Evolutionary conservation across 306 rosid species (phyloP).

Genomic region (Canavalia ensiformis): DNA sequence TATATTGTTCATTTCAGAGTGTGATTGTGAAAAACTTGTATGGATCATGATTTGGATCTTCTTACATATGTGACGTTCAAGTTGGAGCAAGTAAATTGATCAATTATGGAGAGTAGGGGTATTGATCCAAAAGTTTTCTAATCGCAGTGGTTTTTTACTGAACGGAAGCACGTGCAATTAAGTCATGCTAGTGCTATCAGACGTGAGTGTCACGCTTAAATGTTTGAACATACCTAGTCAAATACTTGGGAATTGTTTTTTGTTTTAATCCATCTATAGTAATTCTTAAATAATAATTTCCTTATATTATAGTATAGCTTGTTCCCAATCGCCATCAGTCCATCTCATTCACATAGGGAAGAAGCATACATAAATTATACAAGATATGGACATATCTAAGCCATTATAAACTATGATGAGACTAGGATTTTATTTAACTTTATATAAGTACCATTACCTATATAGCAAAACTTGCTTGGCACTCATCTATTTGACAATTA

Average conservation of each 20-base stretch:
- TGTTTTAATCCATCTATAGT: background rate
- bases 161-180: background rate
- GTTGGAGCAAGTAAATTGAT: background rate
- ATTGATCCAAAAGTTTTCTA: background rate
- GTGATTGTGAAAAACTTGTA: constrained; percentile 20
- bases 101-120: background rate
- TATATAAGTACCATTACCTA: background rate
- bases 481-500: background rate
- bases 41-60: background rate
- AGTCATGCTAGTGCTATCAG: background rate
- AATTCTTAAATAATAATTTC: constrained; percentile 1
- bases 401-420: background rate
- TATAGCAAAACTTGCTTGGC: background rate
- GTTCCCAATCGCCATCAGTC: background rate
- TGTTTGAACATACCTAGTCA: background rate
- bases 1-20: constrained; percentile 11
- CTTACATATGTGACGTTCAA: background rate
- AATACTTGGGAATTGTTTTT: too few relatives aligned
- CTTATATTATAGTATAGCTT: background rate
- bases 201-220: background rate
- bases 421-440: background rate
- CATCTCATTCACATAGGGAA: background rate
- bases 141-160: background rate
- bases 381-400: background rate
- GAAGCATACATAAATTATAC: background rate